phyloP scores from a whole-genome alignment of 495 filamentous ascomycete species.

The Usnea hakonensis region DNA sequence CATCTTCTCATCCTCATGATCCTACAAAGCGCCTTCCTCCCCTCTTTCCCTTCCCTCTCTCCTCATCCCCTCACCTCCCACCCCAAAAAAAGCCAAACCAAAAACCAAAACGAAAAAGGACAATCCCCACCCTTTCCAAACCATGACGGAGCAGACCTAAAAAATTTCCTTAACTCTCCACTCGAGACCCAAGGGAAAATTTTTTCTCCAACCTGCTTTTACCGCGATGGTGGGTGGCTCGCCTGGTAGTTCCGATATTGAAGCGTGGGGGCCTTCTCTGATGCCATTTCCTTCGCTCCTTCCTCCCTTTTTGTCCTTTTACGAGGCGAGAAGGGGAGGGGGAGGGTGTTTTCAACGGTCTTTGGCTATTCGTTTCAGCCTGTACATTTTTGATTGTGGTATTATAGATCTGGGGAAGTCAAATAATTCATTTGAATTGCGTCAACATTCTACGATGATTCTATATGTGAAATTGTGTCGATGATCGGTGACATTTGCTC shows the following conservation, averaged over 20 bases:
- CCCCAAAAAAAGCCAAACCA: background rate
- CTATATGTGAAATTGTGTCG: too few relatives aligned
- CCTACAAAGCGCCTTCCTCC: background rate
- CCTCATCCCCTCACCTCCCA: background rate
- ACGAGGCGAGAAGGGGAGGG: too few relatives aligned
- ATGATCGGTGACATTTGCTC: background rate
- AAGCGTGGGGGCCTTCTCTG: conserved; percentile 48
- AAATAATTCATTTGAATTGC: too few relatives aligned
- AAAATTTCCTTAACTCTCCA: too few relatives aligned
- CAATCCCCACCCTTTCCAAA: too few relatives aligned
- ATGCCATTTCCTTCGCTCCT: conserved; percentile 37
- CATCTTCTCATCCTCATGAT: background rate
- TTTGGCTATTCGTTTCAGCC: conserved; percentile 57
- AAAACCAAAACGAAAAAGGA: too few relatives aligned
- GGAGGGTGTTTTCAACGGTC: too few relatives aligned
- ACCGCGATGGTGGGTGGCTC: too few relatives aligned
- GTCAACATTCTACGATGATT: too few relatives aligned
- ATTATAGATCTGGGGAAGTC: background rate
- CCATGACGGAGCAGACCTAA: too few relatives aligned
- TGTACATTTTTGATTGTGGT: conserved; percentile 28
- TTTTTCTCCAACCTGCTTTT: too few relatives aligned
- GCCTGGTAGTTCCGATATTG: conserved; percentile 17
- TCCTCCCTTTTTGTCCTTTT: background rate
- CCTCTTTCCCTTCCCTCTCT: background rate
- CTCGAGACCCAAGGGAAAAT: too few relatives aligned